These are phyloP conservation scores for Pichia nakasei DNA, from an alignment of 805 yeast species.

Conservation along the genomic window DNA sequence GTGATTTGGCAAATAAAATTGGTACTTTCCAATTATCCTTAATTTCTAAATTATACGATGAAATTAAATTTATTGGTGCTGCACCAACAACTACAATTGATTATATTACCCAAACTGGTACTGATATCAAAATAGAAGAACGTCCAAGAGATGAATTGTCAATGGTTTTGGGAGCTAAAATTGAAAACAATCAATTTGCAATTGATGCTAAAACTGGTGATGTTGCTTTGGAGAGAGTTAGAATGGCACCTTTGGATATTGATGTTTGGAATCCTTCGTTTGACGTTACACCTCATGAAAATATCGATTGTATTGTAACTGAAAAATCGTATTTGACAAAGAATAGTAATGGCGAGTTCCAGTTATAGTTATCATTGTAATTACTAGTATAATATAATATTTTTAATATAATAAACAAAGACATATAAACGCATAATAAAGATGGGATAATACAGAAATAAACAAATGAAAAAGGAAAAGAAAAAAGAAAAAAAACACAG, in stretches of 20 bases:
- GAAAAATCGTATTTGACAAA: constrained; percentile 59
- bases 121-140: constrained; percentile 75
- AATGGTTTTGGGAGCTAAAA: constrained; percentile 59
- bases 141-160: constrained; percentile 77
- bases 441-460: too few relatives aligned
- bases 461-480: too few relatives aligned
- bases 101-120: constrained; percentile 54
- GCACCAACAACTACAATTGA: constrained; percentile 94
- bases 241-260: constrained; percentile 78
- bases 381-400: not conserved
- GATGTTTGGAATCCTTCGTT: constrained; percentile 95
- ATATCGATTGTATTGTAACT: constrained; percentile 85
- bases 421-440: not conserved
- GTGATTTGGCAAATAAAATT: constrained; percentile 94
- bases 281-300: constrained; percentile 79
- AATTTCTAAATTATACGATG: constrained; percentile 53
- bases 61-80: constrained; percentile 81
- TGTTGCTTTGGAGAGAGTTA: constrained; percentile 41
- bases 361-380: constrained; percentile 7
- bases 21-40: constrained; percentile 88
- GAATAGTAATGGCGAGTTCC: constrained; percentile 39
- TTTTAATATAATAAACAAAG: not conserved
- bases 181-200: constrained; percentile 29
- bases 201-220: constrained; percentile 14
- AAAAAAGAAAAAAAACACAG: too few relatives aligned